A percentile compares a stretch with the other conserved stretches of the same genome.
Conservation (phyloP, 495 filamentous ascomycete genomes). For the Gamarada debralockiae region DNA sequence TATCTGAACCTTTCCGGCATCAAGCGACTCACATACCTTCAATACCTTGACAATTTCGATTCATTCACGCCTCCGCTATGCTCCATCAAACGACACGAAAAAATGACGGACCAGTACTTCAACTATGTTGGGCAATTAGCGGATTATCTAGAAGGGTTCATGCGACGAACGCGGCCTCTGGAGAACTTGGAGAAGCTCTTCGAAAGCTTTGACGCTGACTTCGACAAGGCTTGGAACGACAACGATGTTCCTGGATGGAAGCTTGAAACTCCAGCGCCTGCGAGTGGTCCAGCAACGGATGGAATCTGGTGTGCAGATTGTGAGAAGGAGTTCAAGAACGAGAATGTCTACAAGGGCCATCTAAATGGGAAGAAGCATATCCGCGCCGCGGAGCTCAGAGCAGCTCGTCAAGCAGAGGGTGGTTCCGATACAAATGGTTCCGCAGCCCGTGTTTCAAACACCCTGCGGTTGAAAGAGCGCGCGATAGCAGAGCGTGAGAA, state of each 20-base stretch:
- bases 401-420: slow-evolving; percentile 28
- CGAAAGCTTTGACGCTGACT: slow-evolving; percentile 69
- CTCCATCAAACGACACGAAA: slow-evolving; percentile 70
- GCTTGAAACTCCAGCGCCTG: slow-evolving; percentile 41
- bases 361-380: slow-evolving; percentile 89
- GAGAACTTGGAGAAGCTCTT: slow-evolving; percentile 81
- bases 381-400: slow-evolving; percentile 63
- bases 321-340: slow-evolving; percentile 91
- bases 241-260: slow-evolving; percentile 80
- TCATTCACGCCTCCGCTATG: slow-evolving; percentile 69
- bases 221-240: slow-evolving; percentile 76
- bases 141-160: slow-evolving; percentile 80
- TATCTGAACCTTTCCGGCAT: slow-evolving; percentile 85
- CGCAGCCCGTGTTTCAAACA: slow-evolving; percentile 26
- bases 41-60: slow-evolving; percentile 89
- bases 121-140: slow-evolving; percentile 77
- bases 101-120: slow-evolving; percentile 89
- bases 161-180: slow-evolving; percentile 74
- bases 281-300: slow-evolving; percentile 51
- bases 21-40: slow-evolving; percentile 80
- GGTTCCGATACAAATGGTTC: slow-evolving; percentile 25
- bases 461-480: slow-evolving; percentile 73
- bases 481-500: slow-evolving; percentile 88
- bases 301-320: slow-evolving; percentile 86
- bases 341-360: slow-evolving; percentile 90